These are phyloP conservation scores for Acacia confusa DNA, from an alignment of 306 rosid species.

Conservation along the genomic window DNA sequence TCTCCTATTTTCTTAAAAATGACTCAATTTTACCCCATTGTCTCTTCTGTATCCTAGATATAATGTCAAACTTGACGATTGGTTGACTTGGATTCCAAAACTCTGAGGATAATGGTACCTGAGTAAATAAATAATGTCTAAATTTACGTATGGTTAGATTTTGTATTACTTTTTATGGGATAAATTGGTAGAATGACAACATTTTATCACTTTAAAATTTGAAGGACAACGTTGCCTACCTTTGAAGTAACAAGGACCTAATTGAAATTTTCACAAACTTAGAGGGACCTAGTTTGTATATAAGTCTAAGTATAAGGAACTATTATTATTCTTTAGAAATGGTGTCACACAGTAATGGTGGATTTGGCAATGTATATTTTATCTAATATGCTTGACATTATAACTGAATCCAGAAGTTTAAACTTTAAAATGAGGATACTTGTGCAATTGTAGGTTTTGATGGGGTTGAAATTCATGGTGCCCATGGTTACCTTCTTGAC, in stretches of 20 bases:
- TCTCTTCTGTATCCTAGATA: not conserved
- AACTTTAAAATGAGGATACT: too few relatives aligned
- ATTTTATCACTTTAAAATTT: not conserved
- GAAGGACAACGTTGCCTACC: not conserved
- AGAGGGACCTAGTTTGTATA: not conserved
- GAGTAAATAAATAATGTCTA: not conserved
- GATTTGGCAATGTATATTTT: not conserved
- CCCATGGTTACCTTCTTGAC: constrained; percentile 64
- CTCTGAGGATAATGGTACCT: not conserved
- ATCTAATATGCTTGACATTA: not conserved
- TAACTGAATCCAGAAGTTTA: not conserved
- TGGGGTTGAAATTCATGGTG: constrained; percentile 79
- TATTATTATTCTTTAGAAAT: constrained; percentile 7
- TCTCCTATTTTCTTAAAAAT: too few relatives aligned
- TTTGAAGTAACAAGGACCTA: not conserved
- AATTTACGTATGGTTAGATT: not conserved
- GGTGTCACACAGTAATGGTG: not conserved
- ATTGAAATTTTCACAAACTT: not conserved
- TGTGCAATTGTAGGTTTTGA: constrained; percentile 55
- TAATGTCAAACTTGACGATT: not conserved
- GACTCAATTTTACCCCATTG: not conserved
- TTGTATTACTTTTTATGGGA: not conserved
- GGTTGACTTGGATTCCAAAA: not conserved
- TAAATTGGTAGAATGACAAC: not conserved
- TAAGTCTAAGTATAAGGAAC: not conserved